A percentile compares a stretch with the other conserved stretches of the same genome.
Evolutionary conservation across 352 stramenopile genomes (phyloP).

Genomic region (Pythium chondricola): DNA sequence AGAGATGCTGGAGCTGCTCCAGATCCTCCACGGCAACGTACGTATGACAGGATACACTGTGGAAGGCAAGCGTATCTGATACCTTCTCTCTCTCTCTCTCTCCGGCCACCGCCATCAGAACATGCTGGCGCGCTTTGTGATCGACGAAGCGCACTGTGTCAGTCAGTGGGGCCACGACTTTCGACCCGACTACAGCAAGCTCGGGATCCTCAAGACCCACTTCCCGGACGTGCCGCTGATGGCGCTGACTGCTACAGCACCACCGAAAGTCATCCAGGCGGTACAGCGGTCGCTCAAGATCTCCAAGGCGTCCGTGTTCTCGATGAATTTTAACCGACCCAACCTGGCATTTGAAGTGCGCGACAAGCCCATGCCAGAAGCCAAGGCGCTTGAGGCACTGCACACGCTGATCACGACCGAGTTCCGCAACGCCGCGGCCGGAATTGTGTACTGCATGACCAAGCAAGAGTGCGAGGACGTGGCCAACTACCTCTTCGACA

Average conservation of each 20-base stretch:
- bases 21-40: constrained; percentile 42
- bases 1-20: constrained; percentile 64
- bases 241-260: constrained; percentile 89
- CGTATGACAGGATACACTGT: no score
- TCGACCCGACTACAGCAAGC: constrained; percentile 89
- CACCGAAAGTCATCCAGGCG: constrained; percentile 77
- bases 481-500: constrained; percentile 82
- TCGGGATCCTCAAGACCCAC: constrained; percentile 84
- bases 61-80: no score
- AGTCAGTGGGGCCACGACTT: constrained; percentile 90
- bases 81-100: no score
- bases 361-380: constrained; percentile 46
- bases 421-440: constrained; percentile 42
- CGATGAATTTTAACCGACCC: constrained; percentile 89
- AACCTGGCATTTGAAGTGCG: constrained; percentile 92
- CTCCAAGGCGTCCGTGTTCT: constrained; percentile 77
- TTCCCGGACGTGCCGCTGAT: constrained; percentile 92
- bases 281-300: constrained; percentile 77
- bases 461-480: constrained; percentile 92
- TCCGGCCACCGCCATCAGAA: no score
- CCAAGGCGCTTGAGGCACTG: constrained; percentile 48
- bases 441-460: constrained; percentile 95
- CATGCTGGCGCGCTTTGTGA: constrained; percentile 91
- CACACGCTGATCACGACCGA: constrained; percentile 44
- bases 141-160: constrained; percentile 91